Percentiles rank a stretch among this genome's conserved stretches.
phyloP scores from a whole-genome alignment of 495 filamentous ascomycete genomes.

The Neurospora sp. region DNA sequence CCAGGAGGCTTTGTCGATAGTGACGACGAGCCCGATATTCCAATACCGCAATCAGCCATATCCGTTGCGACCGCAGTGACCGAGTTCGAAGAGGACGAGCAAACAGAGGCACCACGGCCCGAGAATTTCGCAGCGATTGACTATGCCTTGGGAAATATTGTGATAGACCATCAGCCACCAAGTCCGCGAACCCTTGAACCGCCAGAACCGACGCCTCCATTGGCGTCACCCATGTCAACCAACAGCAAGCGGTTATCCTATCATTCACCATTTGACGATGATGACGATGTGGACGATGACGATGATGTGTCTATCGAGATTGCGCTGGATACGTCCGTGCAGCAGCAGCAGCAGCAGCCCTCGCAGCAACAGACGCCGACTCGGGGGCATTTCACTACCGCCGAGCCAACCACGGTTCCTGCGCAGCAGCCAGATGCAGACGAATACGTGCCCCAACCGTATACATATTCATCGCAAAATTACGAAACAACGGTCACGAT shows the following conservation, averaged over 20 bases:
- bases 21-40: not conserved
- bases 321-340: constrained; percentile 26
- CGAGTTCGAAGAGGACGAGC: constrained; percentile 60
- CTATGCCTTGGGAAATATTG: constrained; percentile 11
- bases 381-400: constrained; percentile 10
- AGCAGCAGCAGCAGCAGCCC: not conserved
- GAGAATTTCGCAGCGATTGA: constrained; percentile 16
- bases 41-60: constrained; percentile 36
- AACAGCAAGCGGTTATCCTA: constrained; percentile 27
- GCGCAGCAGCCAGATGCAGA: constrained; percentile 16
- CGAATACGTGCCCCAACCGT: constrained; percentile 31
- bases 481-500: constrained; percentile 37
- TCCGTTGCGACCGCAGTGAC: constrained; percentile 53
- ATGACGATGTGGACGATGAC: constrained; percentile 28
- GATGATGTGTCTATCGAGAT: constrained; percentile 31
- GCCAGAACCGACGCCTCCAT: not conserved
- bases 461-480: constrained; percentile 18
- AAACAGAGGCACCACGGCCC: constrained; percentile 41
- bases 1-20: constrained; percentile 42
- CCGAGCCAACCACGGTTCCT: constrained; percentile 6
- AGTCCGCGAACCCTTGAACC: not conserved
- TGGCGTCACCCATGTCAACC: not conserved
- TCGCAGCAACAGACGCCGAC: constrained; percentile 24
- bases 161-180: not conserved
- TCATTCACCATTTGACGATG: constrained; percentile 26